A percentile compares a stretch with the other conserved stretches of the same genome.
Conservation (phyloP, 2,329 filamentous ascomycete genomes). For the Aspergillus udagawae region DNA sequence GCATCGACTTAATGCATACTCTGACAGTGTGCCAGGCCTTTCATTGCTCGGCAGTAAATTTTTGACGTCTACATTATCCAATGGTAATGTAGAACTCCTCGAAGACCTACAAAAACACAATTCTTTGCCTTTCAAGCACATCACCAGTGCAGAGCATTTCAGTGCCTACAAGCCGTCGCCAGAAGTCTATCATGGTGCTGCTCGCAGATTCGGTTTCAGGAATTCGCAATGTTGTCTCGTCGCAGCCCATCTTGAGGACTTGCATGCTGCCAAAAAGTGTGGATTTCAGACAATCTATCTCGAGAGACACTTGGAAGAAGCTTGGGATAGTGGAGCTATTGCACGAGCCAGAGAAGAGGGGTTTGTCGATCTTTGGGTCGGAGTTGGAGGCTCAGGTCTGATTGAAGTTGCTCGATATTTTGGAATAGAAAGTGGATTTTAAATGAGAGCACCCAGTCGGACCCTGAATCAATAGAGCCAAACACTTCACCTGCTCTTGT, state of each 20-base stretch:
- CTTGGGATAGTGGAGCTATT: slow-evolving; percentile 50
- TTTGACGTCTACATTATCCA: slow-evolving; percentile 63
- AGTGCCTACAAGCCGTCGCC: slow-evolving; percentile 67
- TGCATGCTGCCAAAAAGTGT: slow-evolving; percentile 58
- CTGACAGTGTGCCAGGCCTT: slow-evolving; percentile 56
- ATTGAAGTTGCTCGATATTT: slow-evolving; percentile 14
- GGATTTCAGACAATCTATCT: slow-evolving; percentile 70
- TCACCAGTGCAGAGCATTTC: slow-evolving; percentile 67
- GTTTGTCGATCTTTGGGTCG: slow-evolving; percentile 63
- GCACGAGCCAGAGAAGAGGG: slow-evolving; percentile 50
- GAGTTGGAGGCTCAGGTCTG: slow-evolving; percentile 15
- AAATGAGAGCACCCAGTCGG: too few relatives aligned
- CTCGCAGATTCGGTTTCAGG: slow-evolving; percentile 50
- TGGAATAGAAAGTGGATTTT: slow-evolving; percentile 8
- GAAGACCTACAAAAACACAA: slow-evolving; percentile 58
- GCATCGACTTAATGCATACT: slow-evolving; percentile 69
- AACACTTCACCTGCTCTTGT: too few relatives aligned
- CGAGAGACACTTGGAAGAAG: slow-evolving; percentile 62
- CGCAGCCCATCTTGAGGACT: slow-evolving; percentile 66
- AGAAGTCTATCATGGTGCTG: slow-evolving; percentile 64
- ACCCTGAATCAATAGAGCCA: too few relatives aligned
- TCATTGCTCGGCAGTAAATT: slow-evolving; percentile 51
- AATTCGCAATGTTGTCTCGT: slow-evolving; percentile 67
- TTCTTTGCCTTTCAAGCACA: slow-evolving; percentile 54
- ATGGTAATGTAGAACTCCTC: slow-evolving; percentile 64